Base-by-base conservation (phyloP, 108 stramenopile species). In the Bacterosira constricta region DNA sequence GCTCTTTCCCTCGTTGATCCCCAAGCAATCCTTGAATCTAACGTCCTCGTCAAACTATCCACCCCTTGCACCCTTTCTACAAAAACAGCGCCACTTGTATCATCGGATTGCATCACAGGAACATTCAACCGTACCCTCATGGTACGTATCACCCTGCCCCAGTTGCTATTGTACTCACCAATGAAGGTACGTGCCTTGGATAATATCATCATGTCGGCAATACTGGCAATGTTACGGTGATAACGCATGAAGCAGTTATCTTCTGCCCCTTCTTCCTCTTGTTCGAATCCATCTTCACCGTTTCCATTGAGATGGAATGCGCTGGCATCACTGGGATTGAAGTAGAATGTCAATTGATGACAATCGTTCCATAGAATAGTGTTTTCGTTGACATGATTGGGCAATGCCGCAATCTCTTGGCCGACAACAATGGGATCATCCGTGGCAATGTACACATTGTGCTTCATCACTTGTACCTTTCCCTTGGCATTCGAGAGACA, bases 141-240 rank as follows among this genome's bases (percentile, higher is more conserved):
- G 6, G 50, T 51, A 15, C 77, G 52, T 27, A 79, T 25, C 27
- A 79, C 38, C 49, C 59, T 62, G 3, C 82, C 82, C 82, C 82
- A 83, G 53, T 83, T 83, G 20, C 65, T 67, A 50, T 79, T 83
- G 42, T 50, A 79, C 53, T 83, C 82, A 5, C 82, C 82, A 69
- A 70, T 68, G 37, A 79, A 79, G 1, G 77, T 79, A 7, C 55
- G 42, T 6, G 69, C 39, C 53, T 56, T 63, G 10, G 57, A 57
- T 38, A 71, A 41, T 6, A 79, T 66, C 30, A 55, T 18, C 50
- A 79, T 72, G 38, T 83, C 77, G 18, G 73, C 71, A 47, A 83
- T 65, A 45, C 71, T 67, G 0, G 49, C 77, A 49, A 83, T 79
- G 47, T 78, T 83, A 11, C 73, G 41, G 29, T 79, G 50, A 45